Evolutionary conservation across 1,284 basidiomycete species (phyloP), one percentile per base, ranked within the genome.

Genomic region (Apiotrichum porosum): DNA sequence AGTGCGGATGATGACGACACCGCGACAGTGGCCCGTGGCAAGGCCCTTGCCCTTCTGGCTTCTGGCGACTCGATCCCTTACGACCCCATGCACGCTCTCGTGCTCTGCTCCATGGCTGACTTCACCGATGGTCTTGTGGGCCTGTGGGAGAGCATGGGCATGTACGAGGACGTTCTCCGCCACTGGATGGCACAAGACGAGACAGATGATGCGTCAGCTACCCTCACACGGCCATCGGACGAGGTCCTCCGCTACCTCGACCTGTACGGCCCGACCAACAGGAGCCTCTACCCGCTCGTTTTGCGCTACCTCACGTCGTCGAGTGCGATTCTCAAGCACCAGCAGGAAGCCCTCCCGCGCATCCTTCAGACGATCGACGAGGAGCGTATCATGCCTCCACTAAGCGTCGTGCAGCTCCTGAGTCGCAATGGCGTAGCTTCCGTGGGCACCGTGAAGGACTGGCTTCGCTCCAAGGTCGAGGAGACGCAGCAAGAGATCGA

Each of bases 101-200:
- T 98, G 35, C 79, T 99, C 0, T 98, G 93, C 73, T 87, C 91
- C 6, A 88, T 84, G 36, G 79, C 81, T 30, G 78, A 76, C 3
- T 97, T 91, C 66, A 90, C 84, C 0, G 80, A 82, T 0, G 94
- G 94, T 0, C 78, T 95, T 10, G 85, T 97, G 0, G 75, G 88
- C 9, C 76, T 98, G 1, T 97, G 92, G 86, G 94, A 97, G 73
- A 83, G 82, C 45, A 78, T 92, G 76, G 91, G 86, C 3, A 93
- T 97, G 92, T 89, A 90, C 69, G 95, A 97, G 62, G 93, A 97
- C 56, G 83, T 97, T 32, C 65, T 98, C 23, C 81, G 91, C 18
- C 92, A 88, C 75, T 92, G 86, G 83, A 94, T 94, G 80, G 85
- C 84, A 46, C 77, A 77, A 53, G 78, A 83, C 59, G 31, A 43